Evolutionary conservation across 768 basidiomycete genomes (phyloP).

Genomic region (Tulasnella calospora): DNA sequence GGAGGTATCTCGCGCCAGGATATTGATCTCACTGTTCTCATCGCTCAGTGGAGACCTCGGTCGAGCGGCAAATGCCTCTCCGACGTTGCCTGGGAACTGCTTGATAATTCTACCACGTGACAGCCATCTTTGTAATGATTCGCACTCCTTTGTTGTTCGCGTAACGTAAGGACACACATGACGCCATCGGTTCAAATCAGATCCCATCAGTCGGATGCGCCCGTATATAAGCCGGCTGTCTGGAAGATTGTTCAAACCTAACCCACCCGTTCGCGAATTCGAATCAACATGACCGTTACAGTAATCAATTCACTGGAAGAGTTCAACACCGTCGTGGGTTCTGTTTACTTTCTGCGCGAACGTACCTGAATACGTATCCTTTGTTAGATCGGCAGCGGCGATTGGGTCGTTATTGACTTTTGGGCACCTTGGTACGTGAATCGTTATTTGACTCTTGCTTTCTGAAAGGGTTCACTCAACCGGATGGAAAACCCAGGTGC

Average conservation of each 20-base stretch:
- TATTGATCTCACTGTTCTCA: not conserved
- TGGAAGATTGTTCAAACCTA: no score
- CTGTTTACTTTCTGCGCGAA: not conserved
- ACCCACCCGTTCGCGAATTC: no score
- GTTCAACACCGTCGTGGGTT: not conserved
- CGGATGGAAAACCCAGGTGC: not conserved
- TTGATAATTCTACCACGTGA: not conserved
- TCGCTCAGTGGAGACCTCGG: not conserved
- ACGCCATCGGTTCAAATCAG: not conserved
- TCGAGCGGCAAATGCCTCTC: not conserved
- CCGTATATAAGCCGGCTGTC: not conserved
- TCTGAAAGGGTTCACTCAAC: not conserved
- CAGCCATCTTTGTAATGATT: not conserved
- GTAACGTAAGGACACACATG: no score
- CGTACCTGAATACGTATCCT: not conserved
- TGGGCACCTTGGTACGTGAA: not conserved
- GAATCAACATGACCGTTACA: not conserved
- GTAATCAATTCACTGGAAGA: not conserved
- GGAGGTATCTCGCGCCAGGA: no score
- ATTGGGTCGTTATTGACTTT: not conserved
- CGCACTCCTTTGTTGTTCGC: not conserved
- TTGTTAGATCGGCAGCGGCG: not conserved
- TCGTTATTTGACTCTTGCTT: not conserved
- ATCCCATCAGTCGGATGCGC: no score
- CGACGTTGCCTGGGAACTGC: not conserved